Evolutionary conservation across 2,329 filamentous ascomycete species (phyloP), one percentile per base, ranked within the genome.

Genomic region (Fusarium sp.): DNA sequence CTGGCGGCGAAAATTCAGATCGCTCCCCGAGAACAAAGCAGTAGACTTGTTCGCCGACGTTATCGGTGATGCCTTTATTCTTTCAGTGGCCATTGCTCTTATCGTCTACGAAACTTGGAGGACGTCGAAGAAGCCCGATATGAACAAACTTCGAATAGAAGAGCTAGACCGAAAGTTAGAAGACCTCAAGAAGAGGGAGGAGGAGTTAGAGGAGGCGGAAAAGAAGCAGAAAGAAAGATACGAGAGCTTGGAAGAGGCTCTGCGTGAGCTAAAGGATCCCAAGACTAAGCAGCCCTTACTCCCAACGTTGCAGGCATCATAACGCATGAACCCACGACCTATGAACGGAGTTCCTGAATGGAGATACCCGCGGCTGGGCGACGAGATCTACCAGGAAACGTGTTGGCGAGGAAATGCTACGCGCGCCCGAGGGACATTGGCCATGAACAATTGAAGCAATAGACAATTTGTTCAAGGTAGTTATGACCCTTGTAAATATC

Each of bases 21-120:
- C 88, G 9, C 79, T 91, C n/a, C 88, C 89, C 12, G 89, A 91
- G 74, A 82, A 78, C 18, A 91, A 90, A 78, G 89, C 89, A 11
- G 89, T 91, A 13, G 88, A 90, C 72, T 79, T 91, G 10, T 91
- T 91, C 71, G 89, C 89, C 43, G 89, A 91, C 73, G 88, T 91
- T 18, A 80, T 88, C 51, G 89, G 89, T 42, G 89, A 91, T 69
- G 80, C 81, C 18, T 91, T 91, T 74, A 90, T 91, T 63, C 82
- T 91, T 21, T 74, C 83, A 8, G 88, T 91, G 26, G 89, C 88
- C 9, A 80, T 82, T 16, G 83, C 78, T 21, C 76, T 91, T 51
- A 84, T 91, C 58, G 78, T 90, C 37, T 91, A 88, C 76, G 89
- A 91, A 78, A 89, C 87, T 68, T 86, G 87, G 77, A 85, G 84